phyloP scores from a whole-genome alignment of 2,329 filamentous ascomycete species.

The Pseudocercospora pini-densiflorae region DNA sequence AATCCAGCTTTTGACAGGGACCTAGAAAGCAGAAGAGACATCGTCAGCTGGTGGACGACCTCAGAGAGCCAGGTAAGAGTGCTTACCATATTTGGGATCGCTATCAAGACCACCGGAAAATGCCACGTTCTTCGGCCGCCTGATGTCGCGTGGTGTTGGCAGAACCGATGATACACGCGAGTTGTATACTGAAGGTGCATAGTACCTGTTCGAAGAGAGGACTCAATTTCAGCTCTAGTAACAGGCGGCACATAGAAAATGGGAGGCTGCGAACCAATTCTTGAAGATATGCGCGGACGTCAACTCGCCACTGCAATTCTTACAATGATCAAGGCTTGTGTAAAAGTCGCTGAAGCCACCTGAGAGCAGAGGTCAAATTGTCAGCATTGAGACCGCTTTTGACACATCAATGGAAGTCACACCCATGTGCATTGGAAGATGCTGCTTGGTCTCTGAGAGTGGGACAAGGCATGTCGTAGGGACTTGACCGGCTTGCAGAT shows the following conservation, averaged over 20 bases:
- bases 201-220: constrained; percentile 39
- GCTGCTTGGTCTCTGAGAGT: constrained; percentile 51
- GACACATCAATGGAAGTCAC: neutral
- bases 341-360: constrained; percentile 63
- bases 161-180: constrained; percentile 40
- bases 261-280: constrained; percentile 4
- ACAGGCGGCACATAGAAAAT: constrained; percentile 5
- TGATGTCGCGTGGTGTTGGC: constrained; percentile 39
- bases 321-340: constrained; percentile 58
- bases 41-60: neutral
- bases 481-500: constrained; percentile 37
- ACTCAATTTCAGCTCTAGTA: neutral
- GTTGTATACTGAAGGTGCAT: constrained; percentile 48
- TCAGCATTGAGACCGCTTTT: too few species aligned
- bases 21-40: neutral
- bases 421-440: constrained; percentile 55
- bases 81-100: constrained; percentile 45
- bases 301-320: constrained; percentile 55
- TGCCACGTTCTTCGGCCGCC: constrained; percentile 54
- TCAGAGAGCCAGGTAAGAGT: neutral
- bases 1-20: constrained; percentile 50
- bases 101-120: constrained; percentile 34
- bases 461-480: constrained; percentile 37
- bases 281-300: constrained; percentile 34
- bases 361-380: neutral